These are phyloP conservation scores for Centella asiatica DNA, from an alignment of 129 eudicot species.

Conservation along the genomic window DNA sequence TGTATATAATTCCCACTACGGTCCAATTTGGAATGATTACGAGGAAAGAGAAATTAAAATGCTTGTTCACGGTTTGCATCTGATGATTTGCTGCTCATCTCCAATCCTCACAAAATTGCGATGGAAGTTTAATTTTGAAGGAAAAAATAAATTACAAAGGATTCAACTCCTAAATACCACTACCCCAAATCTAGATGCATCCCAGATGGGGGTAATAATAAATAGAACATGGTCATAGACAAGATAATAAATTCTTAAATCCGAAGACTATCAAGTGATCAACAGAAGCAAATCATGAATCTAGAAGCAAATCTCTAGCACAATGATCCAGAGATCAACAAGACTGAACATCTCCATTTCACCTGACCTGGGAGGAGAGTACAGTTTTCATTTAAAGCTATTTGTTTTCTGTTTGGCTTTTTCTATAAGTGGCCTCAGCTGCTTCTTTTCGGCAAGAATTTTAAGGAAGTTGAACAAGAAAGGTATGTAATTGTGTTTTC, in stretches of 20 bases:
- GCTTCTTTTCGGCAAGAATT: conserved; percentile 97
- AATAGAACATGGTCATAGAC: neutral
- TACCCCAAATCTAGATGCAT: no score
- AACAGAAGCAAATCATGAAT: neutral
- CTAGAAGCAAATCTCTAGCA: neutral
- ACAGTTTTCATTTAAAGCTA: conserved; percentile 30
- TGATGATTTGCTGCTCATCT: no score
- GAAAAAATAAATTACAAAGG: no score
- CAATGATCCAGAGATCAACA: neutral
- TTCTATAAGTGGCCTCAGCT: conserved; percentile 87
- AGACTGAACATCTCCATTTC: neutral
- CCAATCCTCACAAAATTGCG: no score
- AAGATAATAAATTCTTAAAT: conserved; percentile 5
- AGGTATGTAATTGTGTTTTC: conserved; percentile 91
- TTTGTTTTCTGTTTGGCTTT: conserved; percentile 82
- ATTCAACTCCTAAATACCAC: no score
- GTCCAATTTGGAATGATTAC: no score
- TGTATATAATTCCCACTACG: no score
- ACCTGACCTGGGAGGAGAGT: neutral
- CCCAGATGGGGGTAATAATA: neutral
- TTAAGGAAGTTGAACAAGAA: conserved; percentile 91
- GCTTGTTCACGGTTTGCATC: no score
- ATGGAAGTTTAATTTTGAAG: no score
- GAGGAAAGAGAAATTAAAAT: no score
- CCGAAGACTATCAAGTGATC: neutral